Conservation (phyloP, 1,139 yeast species). For the Yamadazyma taylorii region DNA sequence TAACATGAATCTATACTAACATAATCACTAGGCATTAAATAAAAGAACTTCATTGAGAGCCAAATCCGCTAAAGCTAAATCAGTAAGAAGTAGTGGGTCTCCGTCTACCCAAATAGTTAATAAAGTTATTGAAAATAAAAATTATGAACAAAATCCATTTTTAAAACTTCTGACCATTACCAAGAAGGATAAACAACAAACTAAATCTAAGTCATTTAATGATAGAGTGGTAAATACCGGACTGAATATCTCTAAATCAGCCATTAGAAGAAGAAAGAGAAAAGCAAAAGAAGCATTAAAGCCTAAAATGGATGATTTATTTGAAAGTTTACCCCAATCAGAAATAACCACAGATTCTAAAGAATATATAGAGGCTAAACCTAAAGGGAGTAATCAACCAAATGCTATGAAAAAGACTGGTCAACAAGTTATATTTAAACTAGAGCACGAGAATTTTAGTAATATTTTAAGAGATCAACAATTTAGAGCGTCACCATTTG, state of each 20-base stretch:
- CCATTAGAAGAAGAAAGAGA: conserved; percentile 64
- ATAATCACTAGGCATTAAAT: conserved; percentile 32
- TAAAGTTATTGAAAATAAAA: conserved; percentile 29
- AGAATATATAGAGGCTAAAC: conserved; percentile 11
- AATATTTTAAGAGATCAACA: conserved; percentile 50
- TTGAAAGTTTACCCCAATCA: conserved; percentile 49
- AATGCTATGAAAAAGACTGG: conserved; percentile 60
- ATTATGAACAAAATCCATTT: conserved; percentile 50
- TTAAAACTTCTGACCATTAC: conserved; percentile 53
- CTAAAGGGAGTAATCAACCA: conserved; percentile 47
- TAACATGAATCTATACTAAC: conserved; percentile 18
- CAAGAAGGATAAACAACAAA: conserved; percentile 53
- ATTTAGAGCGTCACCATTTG: conserved; percentile 59
- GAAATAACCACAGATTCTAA: conserved; percentile 5
- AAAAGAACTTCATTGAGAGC: conserved; percentile 40
- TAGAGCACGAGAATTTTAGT: conserved; percentile 57
- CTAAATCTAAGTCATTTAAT: conserved; percentile 31
- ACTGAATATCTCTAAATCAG: conserved; percentile 58
- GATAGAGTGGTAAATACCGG: conserved; percentile 36
- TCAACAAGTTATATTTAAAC: conserved; percentile 49
- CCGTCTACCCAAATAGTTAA: conserved; percentile 13
- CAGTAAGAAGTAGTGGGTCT: too few species aligned
- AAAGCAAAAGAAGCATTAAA: conserved; percentile 60
- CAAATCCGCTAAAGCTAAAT: conserved; percentile 26
- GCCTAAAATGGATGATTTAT: conserved; percentile 65